A percentile compares a stretch with the other conserved stretches of the same genome.
phyloP scores from a whole-genome alignment of 2,329 filamentous ascomycete species.

The Celoporthe dispersa region DNA sequence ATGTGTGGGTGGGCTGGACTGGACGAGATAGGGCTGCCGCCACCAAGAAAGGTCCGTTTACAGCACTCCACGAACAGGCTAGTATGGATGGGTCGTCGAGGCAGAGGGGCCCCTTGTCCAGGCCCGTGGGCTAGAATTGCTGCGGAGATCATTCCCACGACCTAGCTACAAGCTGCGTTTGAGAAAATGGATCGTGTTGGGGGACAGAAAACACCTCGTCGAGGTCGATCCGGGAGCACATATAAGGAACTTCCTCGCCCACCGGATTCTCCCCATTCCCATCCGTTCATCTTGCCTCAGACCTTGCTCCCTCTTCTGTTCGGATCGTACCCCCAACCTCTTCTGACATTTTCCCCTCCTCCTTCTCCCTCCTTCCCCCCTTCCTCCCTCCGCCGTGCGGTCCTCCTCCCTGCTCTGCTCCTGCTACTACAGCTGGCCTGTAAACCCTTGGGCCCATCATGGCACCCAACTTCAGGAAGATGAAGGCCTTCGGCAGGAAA shows the following conservation, averaged over 20 bases:
- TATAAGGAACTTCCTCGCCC: slow-evolving; percentile 26
- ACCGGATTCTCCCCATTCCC: slow-evolving; percentile 3
- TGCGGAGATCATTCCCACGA: slow-evolving; percentile 21
- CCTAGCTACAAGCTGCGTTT: slow-evolving; percentile 24
- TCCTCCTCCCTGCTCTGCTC: slow-evolving; percentile 26
- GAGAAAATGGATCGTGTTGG: slow-evolving; percentile 22
- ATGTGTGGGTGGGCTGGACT: background rate
- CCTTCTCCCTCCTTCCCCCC: slow-evolving; percentile 29
- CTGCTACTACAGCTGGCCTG: slow-evolving; percentile 38
- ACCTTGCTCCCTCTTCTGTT: slow-evolving; percentile 22
- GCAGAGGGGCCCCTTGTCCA: slow-evolving; percentile 20
- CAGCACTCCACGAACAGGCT: slow-evolving; percentile 16
- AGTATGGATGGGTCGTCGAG: slow-evolving; percentile 25
- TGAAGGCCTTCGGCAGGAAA: slow-evolving; percentile 37
- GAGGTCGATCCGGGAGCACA: slow-evolving; percentile 7
- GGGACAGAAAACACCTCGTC: slow-evolving; percentile 20
- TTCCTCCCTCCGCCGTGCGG: slow-evolving; percentile 23
- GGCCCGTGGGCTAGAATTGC: slow-evolving; percentile 26
- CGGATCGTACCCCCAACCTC: slow-evolving; percentile 3
- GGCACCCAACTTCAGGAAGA: slow-evolving; percentile 40
- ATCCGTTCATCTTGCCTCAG: slow-evolving; percentile 10
- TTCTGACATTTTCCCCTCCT: slow-evolving; percentile 28
- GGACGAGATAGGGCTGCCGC: slow-evolving; percentile 15
- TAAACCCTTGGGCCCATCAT: slow-evolving; percentile 36
- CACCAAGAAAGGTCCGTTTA: slow-evolving; percentile 19